Percentiles rank a stretch among this genome's conserved stretches.
Evolutionary conservation across 371 early-diverging fungal species (phyloP).

Genomic region (Syncephalastrum monosporum): DNA sequence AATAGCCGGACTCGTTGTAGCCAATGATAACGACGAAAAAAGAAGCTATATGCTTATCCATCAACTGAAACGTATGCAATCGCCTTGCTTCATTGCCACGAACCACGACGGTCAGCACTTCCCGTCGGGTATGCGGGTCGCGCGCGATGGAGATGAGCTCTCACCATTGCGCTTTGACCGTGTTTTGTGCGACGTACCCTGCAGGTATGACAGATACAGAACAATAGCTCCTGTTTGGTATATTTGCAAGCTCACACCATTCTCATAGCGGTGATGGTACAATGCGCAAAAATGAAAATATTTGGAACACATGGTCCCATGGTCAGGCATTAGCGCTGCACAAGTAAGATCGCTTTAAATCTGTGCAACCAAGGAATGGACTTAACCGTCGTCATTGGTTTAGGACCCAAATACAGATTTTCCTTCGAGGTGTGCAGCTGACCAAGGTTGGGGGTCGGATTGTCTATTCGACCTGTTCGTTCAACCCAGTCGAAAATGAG

Average conservation of each 20-base stretch:
- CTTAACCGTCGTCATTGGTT: background rate
- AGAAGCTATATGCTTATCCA: conserved; percentile 95
- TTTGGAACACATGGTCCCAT: conserved; percentile 89
- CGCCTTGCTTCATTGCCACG: conserved; percentile 91
- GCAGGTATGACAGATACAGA: conserved; percentile 43
- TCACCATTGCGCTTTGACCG: conserved; percentile 83
- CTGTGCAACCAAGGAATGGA: background rate
- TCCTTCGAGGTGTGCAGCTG: conserved; percentile 87
- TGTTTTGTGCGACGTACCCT: conserved; percentile 98
- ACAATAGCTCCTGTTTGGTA: background rate
- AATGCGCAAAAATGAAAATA: conserved; percentile 91
- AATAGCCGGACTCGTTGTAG: conserved; percentile 88
- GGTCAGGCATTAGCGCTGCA: conserved; percentile 81
- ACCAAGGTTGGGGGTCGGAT: conserved; percentile 92
- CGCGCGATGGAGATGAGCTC: no score
- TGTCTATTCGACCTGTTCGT: conserved; percentile 99
- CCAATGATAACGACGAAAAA: conserved; percentile 95
- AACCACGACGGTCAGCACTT: conserved; percentile 95
- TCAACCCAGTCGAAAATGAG: conserved; percentile 98
- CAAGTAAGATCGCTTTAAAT: conserved; percentile 40
- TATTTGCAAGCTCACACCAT: conserved; percentile 1
- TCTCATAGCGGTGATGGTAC: conserved; percentile 96
- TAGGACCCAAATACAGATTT: conserved; percentile 82
- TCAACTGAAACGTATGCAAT: conserved; percentile 91
- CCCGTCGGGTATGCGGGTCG: conserved; percentile 46